A percentile compares a stretch with the other conserved stretches of the same genome.
These are phyloP conservation scores for Collariella sp. DNA, from an alignment of 495 filamentous ascomycete genomes.

Conservation along the genomic window DNA sequence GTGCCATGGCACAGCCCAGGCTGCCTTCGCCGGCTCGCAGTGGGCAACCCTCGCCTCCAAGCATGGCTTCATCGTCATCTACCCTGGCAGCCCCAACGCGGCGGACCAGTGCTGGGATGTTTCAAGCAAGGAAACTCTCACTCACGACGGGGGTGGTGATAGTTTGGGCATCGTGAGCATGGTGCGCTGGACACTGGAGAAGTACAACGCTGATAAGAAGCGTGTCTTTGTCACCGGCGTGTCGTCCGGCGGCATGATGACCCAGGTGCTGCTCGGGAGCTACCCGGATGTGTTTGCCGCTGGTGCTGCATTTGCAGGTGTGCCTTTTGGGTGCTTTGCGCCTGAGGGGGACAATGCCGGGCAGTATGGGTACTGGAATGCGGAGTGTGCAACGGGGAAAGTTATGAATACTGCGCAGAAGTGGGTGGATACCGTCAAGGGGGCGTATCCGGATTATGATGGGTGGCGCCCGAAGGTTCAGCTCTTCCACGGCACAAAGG, in stretches of 20 bases:
- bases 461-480: constrained; percentile 46
- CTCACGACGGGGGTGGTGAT: constrained; percentile 47
- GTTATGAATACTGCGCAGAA: constrained; percentile 31
- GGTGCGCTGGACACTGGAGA: constrained; percentile 41
- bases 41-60: constrained; percentile 39
- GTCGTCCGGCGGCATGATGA: constrained; percentile 54
- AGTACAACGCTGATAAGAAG: constrained; percentile 40
- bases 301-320: constrained; percentile 45
- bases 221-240: constrained; percentile 46
- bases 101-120: constrained; percentile 52
- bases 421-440: constrained; percentile 43
- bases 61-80: constrained; percentile 49
- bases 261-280: constrained; percentile 48
- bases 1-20: constrained; percentile 36
- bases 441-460: constrained; percentile 45
- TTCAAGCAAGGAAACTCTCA: constrained; percentile 34
- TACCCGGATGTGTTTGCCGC: constrained; percentile 53
- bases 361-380: constrained; percentile 35
- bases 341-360: constrained; percentile 28
- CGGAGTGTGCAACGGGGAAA: constrained; percentile 43
- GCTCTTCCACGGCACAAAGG: constrained; percentile 47
- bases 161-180: constrained; percentile 48
- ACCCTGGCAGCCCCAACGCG: constrained; percentile 42
- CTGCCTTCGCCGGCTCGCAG: constrained; percentile 23
- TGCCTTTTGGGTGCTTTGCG: constrained; percentile 47